phyloP scores from a whole-genome alignment of 441 rosid species.

The Jatropha multifida region DNA sequence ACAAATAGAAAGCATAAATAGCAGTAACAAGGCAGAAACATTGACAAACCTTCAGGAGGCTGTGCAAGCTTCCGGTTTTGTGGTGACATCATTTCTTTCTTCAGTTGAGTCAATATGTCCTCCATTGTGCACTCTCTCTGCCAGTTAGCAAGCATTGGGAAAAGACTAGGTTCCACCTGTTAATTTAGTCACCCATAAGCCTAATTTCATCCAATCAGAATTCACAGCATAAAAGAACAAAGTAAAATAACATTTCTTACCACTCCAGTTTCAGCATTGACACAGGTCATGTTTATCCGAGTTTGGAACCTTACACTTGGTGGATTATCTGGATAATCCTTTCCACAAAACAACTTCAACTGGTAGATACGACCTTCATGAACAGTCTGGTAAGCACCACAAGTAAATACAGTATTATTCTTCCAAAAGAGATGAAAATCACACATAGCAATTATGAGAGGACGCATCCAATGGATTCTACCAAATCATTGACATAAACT shows the following conservation, averaged over 20 bases:
- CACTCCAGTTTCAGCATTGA: conserved; percentile 65
- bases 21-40: neutral
- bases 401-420: conserved; percentile 12
- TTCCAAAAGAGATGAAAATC: conserved; percentile 11
- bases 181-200: conserved; percentile 11
- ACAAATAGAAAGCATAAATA: too few relatives aligned
- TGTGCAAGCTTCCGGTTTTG: conserved; percentile 71
- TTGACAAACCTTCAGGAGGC: conserved; percentile 66
- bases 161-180: conserved; percentile 66
- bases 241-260: conserved; percentile 35
- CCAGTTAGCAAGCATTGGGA: conserved; percentile 73
- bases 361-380: conserved; percentile 79
- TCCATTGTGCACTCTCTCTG: conserved; percentile 67
- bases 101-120: conserved; percentile 59
- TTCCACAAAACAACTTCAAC: conserved; percentile 67
- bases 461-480: neutral
- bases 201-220: neutral
- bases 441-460: neutral
- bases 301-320: conserved; percentile 70
- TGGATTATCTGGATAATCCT: conserved; percentile 66
- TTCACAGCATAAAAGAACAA: neutral
- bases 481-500: neutral
- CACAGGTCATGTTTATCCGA: conserved; percentile 64
- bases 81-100: conserved; percentile 72
- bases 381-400: conserved; percentile 52